These are phyloP conservation scores for Globisporangium mamillatum DNA, from an alignment of 352 stramenopile genomes.

Conservation along the genomic window DNA sequence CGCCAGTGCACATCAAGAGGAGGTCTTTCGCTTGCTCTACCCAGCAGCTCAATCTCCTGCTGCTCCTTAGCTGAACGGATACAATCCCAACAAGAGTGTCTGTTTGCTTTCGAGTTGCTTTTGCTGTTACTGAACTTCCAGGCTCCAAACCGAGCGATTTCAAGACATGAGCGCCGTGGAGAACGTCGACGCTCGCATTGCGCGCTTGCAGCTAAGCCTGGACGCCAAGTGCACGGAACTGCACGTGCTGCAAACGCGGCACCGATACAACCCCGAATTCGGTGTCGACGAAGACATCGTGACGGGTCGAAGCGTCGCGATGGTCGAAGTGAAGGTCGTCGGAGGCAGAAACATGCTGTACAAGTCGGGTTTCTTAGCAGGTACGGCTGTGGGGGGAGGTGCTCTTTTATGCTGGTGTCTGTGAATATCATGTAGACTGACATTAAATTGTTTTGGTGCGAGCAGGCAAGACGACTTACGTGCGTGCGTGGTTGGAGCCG, in stretches of 20 bases:
- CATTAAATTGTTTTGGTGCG: neutral
- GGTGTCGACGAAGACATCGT: constrained; percentile 55
- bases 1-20: neutral
- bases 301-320: constrained; percentile 37
- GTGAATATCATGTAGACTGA: neutral
- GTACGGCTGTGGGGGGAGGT: constrained; percentile 1
- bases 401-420: neutral
- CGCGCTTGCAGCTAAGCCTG: constrained; percentile 44
- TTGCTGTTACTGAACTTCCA: neutral
- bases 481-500: constrained; percentile 44
- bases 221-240: constrained; percentile 43
- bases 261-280: constrained; percentile 39
- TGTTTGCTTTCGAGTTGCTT: neutral
- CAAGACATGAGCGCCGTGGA: constrained; percentile 59
- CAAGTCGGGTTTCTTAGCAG: constrained; percentile 42
- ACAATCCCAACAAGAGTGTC: neutral
- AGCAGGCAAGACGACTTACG: constrained; percentile 42
- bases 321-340: constrained; percentile 43
- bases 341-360: constrained; percentile 44
- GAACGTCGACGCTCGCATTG: constrained; percentile 57
- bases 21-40: neutral
- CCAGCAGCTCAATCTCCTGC: neutral
- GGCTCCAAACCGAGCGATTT: neutral
- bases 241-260: constrained; percentile 39
- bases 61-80: neutral